Evolutionary conservation across 768 basidiomycete genomes (phyloP), one percentile per base, ranked within the genome.

Genomic region (Terana coerulea): DNA sequence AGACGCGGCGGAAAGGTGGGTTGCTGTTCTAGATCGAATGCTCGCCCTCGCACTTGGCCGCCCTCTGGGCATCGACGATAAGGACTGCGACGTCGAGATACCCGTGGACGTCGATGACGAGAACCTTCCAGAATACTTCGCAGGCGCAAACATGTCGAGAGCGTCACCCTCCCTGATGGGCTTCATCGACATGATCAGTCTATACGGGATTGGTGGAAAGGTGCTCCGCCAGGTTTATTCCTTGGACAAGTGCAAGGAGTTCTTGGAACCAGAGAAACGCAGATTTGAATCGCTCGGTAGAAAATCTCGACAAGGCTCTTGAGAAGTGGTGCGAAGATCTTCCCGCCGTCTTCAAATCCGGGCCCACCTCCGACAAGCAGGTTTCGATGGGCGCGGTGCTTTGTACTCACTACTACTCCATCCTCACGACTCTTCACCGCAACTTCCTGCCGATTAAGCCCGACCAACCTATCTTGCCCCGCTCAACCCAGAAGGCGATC

Each of bases 1-100:
- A 95, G 68, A 89, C 90, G 0, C 81, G 91, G 26, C 76, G 86
- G 55, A 39, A 92, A 94, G 70, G 86, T 94, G 91, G 84, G 88
- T 36, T 89, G 94, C 24, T 95, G 84, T 84, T 22, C 74, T 95
- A 44, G 93, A 90, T 67, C 84, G 91, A 44, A 93, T 94, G 89
- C 84, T 95, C 17, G 93, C 93, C 21, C 81, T 95, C 47, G 86
- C 91, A 12, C 75, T 95, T 12, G 93, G 93, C 41, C 80, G 93
- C 9, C 93, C 93, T 2, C 78, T 95, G 49, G 93, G 91, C 24
- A 76, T 92, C 55, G 90, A 93, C 59, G 93, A 95, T 67, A 75
- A 83, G 10, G 93, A 95, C 65, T 93, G 92, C 61, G 93, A 95
- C 63, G 88, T 90, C 28, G 91, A 94, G 64, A 72, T 85, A 46